Conservation (phyloP, 352 stramenopile species). For the Globisporangium parvum region DNA sequence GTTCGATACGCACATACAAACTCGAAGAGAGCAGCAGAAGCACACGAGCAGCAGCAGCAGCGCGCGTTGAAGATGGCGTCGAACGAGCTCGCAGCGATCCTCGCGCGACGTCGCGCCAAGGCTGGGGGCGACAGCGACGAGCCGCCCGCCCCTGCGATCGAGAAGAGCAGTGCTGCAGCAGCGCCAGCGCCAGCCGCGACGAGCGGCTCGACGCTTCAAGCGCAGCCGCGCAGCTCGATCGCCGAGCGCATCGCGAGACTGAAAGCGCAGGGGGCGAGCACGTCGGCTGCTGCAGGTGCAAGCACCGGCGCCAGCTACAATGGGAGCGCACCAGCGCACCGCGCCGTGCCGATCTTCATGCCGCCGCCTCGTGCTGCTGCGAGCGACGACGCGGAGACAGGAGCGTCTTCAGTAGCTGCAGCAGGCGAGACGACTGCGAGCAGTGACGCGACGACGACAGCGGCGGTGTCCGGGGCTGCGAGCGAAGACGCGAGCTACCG, state of each 20-base stretch:
- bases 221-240: constrained; percentile 38
- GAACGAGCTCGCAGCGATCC: constrained; percentile 79
- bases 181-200: constrained; percentile 14
- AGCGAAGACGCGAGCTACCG: constrained; percentile 11
- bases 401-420: neutral
- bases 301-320: constrained; percentile 1
- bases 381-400: constrained; percentile 7
- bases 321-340: constrained; percentile 2
- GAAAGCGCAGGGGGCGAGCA: constrained; percentile 54
- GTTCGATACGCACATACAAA: neutral
- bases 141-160: constrained; percentile 21
- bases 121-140: constrained; percentile 34
- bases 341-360: constrained; percentile 15
- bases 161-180: constrained; percentile 14
- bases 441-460: neutral
- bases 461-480: constrained; percentile 2
- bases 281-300: constrained; percentile 16
- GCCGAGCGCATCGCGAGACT: constrained; percentile 72
- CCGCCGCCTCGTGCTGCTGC: constrained; percentile 11
- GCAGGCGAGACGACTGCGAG: neutral
- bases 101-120: constrained; percentile 71
- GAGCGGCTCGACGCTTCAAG: constrained; percentile 1
- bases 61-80: constrained; percentile 38
- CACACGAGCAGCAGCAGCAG: neutral
- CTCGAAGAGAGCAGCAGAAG: neutral